phyloP scores from a whole-genome alignment of 2,329 filamentous ascomycete species.

The Diplodia seriata region DNA sequence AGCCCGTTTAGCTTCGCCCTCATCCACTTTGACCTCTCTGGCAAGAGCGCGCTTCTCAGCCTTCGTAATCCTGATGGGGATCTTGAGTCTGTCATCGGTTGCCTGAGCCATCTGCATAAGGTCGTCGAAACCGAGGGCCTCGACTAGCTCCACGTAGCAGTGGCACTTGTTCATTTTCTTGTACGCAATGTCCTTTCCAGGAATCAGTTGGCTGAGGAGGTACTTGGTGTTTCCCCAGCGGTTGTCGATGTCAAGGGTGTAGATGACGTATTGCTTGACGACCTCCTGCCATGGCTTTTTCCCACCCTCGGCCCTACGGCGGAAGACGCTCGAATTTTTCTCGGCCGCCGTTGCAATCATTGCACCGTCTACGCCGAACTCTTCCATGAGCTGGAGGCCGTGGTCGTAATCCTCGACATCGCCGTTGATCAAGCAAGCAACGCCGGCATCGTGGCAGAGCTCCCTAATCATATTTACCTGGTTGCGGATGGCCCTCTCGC shows the following conservation, averaged over 20 bases:
- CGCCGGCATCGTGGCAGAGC: conserved; percentile 81
- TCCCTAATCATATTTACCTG: conserved; percentile 84
- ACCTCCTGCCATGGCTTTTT: conserved; percentile 77
- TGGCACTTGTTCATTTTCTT: conserved; percentile 68
- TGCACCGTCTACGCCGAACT: conserved; percentile 88
- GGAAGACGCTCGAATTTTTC: conserved; percentile 88
- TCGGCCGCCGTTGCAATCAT: conserved; percentile 98
- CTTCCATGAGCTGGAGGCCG: conserved; percentile 71
- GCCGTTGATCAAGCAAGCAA: conserved; percentile 95
- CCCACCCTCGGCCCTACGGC: conserved; percentile 71
- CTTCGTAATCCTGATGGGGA: conserved; percentile 24
- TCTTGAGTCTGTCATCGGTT: conserved; percentile 66
- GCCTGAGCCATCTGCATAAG: conserved; percentile 69
- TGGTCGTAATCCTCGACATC: conserved; percentile 81
- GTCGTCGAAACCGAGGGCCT: conserved; percentile 68
- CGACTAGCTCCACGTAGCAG: conserved; percentile 74
- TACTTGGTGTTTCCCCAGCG: conserved; percentile 94
- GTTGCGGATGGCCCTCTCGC: conserved; percentile 83
- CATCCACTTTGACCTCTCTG: conserved; percentile 5
- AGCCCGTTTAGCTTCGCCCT: conserved; percentile 7
- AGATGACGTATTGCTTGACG: conserved; percentile 75
- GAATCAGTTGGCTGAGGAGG: conserved; percentile 82
- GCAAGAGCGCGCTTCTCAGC: conserved; percentile 27
- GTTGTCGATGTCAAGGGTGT: conserved; percentile 79
- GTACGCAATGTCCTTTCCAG: conserved; percentile 74